A percentile compares a stretch with the other conserved stretches of the same genome.
phyloP scores from a whole-genome alignment of 768 basidiomycete genomes.

The Multifurca ochricompacta region DNA sequence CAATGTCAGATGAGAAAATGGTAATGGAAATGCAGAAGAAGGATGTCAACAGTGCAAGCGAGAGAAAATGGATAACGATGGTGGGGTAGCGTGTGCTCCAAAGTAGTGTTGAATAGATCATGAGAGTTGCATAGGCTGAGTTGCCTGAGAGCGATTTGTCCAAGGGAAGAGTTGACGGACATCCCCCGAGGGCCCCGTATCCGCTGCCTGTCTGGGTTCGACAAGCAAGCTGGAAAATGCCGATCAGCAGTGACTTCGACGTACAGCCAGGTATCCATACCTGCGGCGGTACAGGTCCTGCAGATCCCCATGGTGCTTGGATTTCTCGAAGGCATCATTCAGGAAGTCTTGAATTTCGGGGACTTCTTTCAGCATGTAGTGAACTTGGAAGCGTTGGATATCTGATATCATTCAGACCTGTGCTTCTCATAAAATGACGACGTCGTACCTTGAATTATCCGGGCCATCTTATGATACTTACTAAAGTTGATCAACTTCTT shows the following conservation, averaged over 20 bases:
- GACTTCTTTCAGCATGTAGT: constrained; percentile 81
- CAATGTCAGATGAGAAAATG: constrained; percentile 15
- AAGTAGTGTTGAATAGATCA: neutral
- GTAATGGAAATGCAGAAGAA: constrained; percentile 2
- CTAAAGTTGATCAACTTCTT: constrained; percentile 92
- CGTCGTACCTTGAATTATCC: constrained; percentile 67
- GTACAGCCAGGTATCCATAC: constrained; percentile 33
- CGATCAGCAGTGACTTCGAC: constrained; percentile 10
- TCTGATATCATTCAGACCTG: constrained; percentile 36
- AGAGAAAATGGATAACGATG: neutral
- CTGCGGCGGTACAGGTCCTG: constrained; percentile 83
- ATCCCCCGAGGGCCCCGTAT: constrained; percentile 53
- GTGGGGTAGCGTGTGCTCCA: neutral
- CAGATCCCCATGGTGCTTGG: constrained; percentile 71
- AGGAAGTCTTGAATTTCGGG: constrained; percentile 83
- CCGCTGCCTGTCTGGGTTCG: constrained; percentile 75
- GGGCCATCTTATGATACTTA: constrained; percentile 86
- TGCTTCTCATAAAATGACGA: neutral
- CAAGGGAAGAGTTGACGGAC: constrained; percentile 76
- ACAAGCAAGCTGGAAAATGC: constrained; percentile 54
- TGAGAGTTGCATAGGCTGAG: constrained; percentile 14
- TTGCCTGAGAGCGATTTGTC: constrained; percentile 42
- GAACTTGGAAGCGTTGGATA: constrained; percentile 87
- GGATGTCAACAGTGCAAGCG: neutral
- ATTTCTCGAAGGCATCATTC: constrained; percentile 62